Evolutionary conservation across 805 yeast genomes (phyloP), one percentile per base, ranked within the genome.

Genomic region (Spathaspora hagerdaliae): DNA sequence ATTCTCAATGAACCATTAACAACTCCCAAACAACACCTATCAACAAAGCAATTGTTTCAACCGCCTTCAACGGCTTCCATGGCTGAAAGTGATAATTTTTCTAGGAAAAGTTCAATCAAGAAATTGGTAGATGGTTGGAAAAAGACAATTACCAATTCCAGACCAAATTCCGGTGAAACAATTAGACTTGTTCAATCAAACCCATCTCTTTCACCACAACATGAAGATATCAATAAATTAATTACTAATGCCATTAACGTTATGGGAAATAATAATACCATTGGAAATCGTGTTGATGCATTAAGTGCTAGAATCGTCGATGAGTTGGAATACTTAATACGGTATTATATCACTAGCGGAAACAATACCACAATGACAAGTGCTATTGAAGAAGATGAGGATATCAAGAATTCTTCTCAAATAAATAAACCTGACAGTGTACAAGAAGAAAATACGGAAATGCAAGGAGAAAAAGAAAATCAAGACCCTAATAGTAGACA

Each of bases 251-350:
- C 59, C 2, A 49, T 57, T 5, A 46, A 50, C 24, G 58, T 50
- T 2, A 41, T 43, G 19, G 32, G 32, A 9, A 31, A 45, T 29
- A 46, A 43, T 37, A 36, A 51, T 15, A 40, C 52, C 11, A 56
- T 63, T 32, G 69, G 64, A 10, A 51, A 53, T 14, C 75, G 81
- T 51, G 73, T 81, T 47, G 92, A 85, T 61, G 66, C 83, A 7
- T 61, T 86, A 46, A 81, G 88, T 60, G 88, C 88, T 2, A 69
- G 89, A 57, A 81, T 86, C 2, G 74, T 84, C 27, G 85, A 81
- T 52, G 91, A 86, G 57, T 75, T 83, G 39, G 85, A 82, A 54
- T 74, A 63, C 49, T 61, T 81, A 39, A 68, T 80, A 5, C 56
- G 79, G 9, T 69, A 71, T 53, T 81, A 78, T 54, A 56, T 65